A percentile compares a stretch with the other conserved stretches of the same genome.
Conservation (phyloP, 2,329 filamentous ascomycete species). For the Chaetomiaceae sp. region DNA sequence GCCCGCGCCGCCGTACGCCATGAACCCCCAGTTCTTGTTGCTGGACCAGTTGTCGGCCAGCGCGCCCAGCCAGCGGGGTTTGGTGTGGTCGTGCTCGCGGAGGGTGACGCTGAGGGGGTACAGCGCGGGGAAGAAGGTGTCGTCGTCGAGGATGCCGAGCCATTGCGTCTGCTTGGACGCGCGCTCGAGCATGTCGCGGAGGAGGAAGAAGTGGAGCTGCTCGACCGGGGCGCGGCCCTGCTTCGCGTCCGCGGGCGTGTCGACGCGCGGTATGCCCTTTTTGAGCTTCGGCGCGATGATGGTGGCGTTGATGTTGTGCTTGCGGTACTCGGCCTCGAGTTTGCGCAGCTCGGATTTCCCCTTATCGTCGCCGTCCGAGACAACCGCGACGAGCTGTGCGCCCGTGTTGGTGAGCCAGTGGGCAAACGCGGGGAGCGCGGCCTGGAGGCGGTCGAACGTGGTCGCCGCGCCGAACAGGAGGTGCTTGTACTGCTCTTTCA, state of each 20-base stretch:
- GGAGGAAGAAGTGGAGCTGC: conserved; percentile 53
- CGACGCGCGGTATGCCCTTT: conserved; percentile 18
- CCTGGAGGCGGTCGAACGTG: conserved; percentile 43
- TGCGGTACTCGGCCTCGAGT: conserved; percentile 31
- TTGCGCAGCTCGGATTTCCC: conserved; percentile 17
- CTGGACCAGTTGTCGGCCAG: conserved; percentile 52
- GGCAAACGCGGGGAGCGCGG: conserved; percentile 47
- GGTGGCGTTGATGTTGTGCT: conserved; percentile 29
- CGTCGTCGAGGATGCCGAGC: conserved; percentile 56
- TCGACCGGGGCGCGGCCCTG: conserved; percentile 36
- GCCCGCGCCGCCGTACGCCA: conserved; percentile 58
- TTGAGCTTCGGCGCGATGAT: conserved; percentile 27
- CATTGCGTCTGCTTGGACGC: conserved; percentile 44
- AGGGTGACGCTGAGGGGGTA: conserved; percentile 45
- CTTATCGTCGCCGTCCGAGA: conserved; percentile 38
- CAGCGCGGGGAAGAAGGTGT: conserved; percentile 58
- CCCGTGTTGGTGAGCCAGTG: conserved; percentile 52
- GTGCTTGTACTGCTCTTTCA: conserved; percentile 41
- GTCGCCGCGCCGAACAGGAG: conserved; percentile 56
- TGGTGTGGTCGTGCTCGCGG: conserved; percentile 42
- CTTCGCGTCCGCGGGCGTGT: conserved; percentile 13
- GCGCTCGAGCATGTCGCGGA: conserved; percentile 45
- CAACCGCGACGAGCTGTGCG: conserved; percentile 47
- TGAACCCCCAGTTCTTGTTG: conserved; percentile 49
- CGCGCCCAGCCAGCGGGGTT: conserved; percentile 50